These are phyloP conservation scores for Anthracocystis walkeri DNA, from an alignment of 1,284 basidiomycete genomes.

Conservation along the genomic window DNA sequence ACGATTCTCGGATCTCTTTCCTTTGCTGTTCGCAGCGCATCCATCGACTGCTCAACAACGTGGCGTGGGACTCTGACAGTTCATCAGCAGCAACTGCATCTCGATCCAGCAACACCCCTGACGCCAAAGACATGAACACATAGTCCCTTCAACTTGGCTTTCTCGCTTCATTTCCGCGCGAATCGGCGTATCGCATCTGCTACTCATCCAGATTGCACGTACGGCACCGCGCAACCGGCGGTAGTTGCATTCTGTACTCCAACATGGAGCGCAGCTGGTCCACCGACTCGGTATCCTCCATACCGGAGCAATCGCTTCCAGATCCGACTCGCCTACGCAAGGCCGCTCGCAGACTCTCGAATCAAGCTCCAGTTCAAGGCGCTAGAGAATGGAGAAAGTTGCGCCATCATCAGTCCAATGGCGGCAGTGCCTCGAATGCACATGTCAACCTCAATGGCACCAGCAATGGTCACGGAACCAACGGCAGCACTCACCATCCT, in stretches of 20 bases:
- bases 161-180: conserved; percentile 9
- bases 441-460: background rate
- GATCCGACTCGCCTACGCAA: conserved; percentile 44
- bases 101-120: background rate
- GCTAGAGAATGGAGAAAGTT: conserved; percentile 46
- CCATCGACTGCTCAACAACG: background rate
- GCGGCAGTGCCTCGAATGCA: background rate
- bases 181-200: background rate
- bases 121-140: conserved; percentile 1
- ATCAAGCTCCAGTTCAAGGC: conserved; percentile 35
- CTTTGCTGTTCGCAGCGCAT: background rate
- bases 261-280: conserved; percentile 52
- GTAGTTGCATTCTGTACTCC: background rate
- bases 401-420: conserved; percentile 23
- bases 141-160: background rate
- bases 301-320: conserved; percentile 29
- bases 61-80: background rate
- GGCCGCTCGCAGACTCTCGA: conserved; percentile 47
- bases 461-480: conserved; percentile 2
- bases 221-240: background rate
- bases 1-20: background rate
- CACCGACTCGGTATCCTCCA: conserved; percentile 48
- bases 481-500: background rate
- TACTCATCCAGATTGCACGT: background rate
- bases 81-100: conserved; percentile 2